A percentile compares a stretch with the other conserved stretches of the same genome.
Conservation (phyloP, 1,284 basidiomycete species). For the Abortiporus biennis region DNA sequence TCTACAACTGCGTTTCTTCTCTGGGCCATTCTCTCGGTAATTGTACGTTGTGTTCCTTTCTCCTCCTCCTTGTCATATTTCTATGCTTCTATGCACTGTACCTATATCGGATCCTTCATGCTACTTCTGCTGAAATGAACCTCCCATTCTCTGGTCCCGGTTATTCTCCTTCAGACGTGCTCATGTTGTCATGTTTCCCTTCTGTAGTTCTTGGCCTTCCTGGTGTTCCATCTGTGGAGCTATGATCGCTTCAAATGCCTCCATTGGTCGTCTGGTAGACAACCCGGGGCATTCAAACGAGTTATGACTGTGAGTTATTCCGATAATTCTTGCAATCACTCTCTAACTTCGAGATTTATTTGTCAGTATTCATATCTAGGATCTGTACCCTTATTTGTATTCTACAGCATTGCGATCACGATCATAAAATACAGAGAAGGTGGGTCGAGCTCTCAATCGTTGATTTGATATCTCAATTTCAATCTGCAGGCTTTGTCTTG, state of each 20-base stretch:
- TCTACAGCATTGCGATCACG: conserved; percentile 55
- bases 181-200: neutral
- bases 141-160: neutral
- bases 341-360: neutral
- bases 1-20: conserved; percentile 64
- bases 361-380: conserved; percentile 66
- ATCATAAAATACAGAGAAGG: conserved; percentile 67
- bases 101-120: neutral
- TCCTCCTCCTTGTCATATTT: neutral
- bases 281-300: conserved; percentile 73
- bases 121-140: neutral
- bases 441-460: conserved; percentile 20
- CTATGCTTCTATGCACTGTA: neutral
- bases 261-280: conserved; percentile 61
- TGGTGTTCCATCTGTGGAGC: conserved; percentile 64
- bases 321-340: conserved; percentile 1
- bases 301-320: conserved; percentile 63
- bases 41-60: conserved; percentile 35
- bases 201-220: conserved; percentile 57
- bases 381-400: conserved; percentile 54
- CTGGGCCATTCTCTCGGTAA: conserved; percentile 60
- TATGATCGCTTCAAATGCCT: conserved; percentile 71
- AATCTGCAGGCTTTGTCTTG: conserved; percentile 38
- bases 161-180: too few species aligned
- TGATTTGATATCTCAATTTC: too few species aligned